phyloP scores from a whole-genome alignment of 2,329 filamentous ascomycete genomes.

The Balansia obtecta region DNA sequence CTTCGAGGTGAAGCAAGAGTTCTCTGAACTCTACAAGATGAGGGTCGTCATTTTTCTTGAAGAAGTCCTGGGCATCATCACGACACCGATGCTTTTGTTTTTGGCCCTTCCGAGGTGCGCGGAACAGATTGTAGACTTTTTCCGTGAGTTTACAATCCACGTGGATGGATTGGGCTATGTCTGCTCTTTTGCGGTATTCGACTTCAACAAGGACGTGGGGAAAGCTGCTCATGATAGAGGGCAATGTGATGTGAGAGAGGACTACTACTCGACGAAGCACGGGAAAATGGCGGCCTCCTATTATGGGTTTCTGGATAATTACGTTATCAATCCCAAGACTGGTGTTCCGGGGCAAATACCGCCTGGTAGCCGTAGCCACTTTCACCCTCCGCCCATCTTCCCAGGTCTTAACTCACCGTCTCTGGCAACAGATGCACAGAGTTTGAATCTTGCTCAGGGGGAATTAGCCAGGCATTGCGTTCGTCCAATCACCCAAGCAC shows the following conservation, averaged over 20 bases:
- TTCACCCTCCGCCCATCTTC: constrained; percentile 65
- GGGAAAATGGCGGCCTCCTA: constrained; percentile 98
- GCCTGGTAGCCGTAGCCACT: constrained; percentile 39
- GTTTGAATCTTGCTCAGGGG: constrained; percentile 30
- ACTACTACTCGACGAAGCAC: constrained; percentile 91
- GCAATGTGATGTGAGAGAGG: constrained; percentile 60
- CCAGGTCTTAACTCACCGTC: constrained; percentile 56
- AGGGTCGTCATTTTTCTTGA: constrained; percentile 86
- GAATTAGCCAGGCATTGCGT: constrained; percentile 31
- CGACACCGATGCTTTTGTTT: constrained; percentile 81
- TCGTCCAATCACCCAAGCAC: neutral
- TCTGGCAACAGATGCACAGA: constrained; percentile 41
- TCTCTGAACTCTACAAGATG: constrained; percentile 80
- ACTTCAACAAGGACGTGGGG: constrained; percentile 73
- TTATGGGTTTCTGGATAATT: constrained; percentile 89
- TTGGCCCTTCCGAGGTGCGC: constrained; percentile 77
- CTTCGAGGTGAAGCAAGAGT: constrained; percentile 84
- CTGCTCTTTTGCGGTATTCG: constrained; percentile 94
- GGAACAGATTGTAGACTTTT: constrained; percentile 93
- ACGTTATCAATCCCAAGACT: constrained; percentile 61
- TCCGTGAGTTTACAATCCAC: constrained; percentile 93
- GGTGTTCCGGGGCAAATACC: constrained; percentile 50
- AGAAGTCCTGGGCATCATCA: constrained; percentile 82
- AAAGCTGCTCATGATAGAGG: constrained; percentile 25
- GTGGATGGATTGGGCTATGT: constrained; percentile 94